Base-by-base conservation (phyloP, 805 yeast species). In the Sungouiella thailandica region DNA sequence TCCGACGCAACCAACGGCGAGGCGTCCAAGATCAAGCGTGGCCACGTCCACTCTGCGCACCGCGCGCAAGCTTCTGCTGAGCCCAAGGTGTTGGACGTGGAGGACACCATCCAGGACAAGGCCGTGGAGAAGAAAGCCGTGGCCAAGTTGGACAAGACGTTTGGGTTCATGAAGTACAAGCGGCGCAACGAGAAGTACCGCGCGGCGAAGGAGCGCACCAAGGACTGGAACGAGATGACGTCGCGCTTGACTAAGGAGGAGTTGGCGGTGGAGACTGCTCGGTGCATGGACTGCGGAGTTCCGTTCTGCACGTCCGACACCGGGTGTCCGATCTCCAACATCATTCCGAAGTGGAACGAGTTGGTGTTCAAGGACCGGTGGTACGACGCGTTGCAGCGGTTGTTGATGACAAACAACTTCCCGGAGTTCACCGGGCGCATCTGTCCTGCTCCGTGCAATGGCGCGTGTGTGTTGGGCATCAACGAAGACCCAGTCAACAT, bases 251-350 rank as follows among this genome's bases (percentile, higher is more conserved):
- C 87, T 37, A 83, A 85, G 62, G 88, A 83, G 33, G 97, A 93
- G 47, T 80, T 90, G 53, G 76, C 80, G 58, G 76, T 74, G 58
- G 97, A 90, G 69, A 85, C 97, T 38, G 96, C 97, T 11, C 79
- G 98, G 63, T 90, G 98, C 74, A 90, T 93, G 95, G 97, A 90
- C 65, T 90, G 98, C 72, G 98, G 98, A 71, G 94, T 93, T 50
- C 98, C 98, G 39, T 90, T 90, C 78, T 90, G 98, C 72, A 94
- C 90, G 55, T 83, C 95, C 30, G 97, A 90, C 61, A 84, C 96
- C 28, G 98, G 98, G 40, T 90, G 98, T 69, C 98, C 98, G 34
- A 83, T 90, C 47, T 88, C 97, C 34, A 90, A 90, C 65, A 80
- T 90, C 50, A 90, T 90, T 69, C 98, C 98, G 44, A 89, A 90